Evolutionary conservation across 2,329 filamentous ascomycete species (phyloP), one percentile per base, ranked within the genome.

Genomic region (Diaporthe aspalathi): DNA sequence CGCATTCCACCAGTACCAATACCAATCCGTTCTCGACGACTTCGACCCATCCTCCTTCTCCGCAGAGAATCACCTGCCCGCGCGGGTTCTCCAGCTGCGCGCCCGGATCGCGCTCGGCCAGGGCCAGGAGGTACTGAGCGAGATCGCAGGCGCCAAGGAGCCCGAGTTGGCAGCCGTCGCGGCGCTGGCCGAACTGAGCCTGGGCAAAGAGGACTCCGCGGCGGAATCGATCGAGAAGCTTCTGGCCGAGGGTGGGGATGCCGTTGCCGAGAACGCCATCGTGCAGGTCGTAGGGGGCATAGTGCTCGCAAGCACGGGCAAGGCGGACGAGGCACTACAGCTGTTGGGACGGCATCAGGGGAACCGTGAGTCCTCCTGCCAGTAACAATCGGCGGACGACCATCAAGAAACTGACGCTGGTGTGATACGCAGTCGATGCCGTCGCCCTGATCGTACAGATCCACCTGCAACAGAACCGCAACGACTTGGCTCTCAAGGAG

Each of bases 381-480:
- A 50, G n/a, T 49, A n/a, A n/a, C 8, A 4, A n/a, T 17, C 32
- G 43, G 38, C 35, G 43, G 27, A 12, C 62, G 5, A 8, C 20
- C 20, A 67, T 63, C 50, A 74, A 72, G 70, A 52, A 70, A 72
- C 78, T 79, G 72, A 81, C 73, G 47, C 50, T 56, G 63, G n/a
- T 47, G 17, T 53, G 24, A 17, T 12, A 32, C 63, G 24, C 71
- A 91, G 89, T 91, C 72, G 89, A 91, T 75, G 92, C 94, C 68
- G 94, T 98, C 67, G 92, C 95, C 54, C 84, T 98, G 73, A 95
- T 96, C 74, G 91, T 95, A 38, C 95, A 99, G 81, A 97, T 98
- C 76, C 92, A 98, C 79, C 90, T 98, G 12, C 89, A 93, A 76
- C 94, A 97, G 80, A 98, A 98, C 85, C 90, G 95, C 76, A 92